Conservation (phyloP, 139 green algal genomes). For the Chlamydomonas incerta region DNA sequence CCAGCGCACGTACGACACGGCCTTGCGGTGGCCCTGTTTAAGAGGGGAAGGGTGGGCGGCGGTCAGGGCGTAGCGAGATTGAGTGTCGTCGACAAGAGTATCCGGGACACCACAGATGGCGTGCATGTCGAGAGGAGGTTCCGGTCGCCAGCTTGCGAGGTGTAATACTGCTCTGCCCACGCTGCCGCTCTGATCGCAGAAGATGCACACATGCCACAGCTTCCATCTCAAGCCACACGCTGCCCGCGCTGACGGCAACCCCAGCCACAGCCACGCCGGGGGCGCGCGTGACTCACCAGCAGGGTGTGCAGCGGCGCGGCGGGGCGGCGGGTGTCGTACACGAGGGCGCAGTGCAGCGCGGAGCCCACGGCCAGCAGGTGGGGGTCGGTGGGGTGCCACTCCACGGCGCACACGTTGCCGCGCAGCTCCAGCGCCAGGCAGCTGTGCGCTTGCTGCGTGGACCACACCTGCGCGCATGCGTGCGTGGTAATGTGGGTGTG, state of each 20-base stretch:
- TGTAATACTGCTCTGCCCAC: no score
- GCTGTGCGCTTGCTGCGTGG: conserved; percentile 2
- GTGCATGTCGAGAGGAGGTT: no score
- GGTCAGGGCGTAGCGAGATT: no score
- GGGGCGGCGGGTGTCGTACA: conserved; percentile 58
- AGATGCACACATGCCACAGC: no score
- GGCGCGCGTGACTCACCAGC: conserved; percentile 20
- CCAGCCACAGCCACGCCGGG: no score
- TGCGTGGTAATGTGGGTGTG: no score
- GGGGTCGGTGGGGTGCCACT: conserved; percentile 73
- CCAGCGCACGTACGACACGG: conserved; percentile 95
- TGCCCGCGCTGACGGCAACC: no score
- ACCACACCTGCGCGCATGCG: conserved; percentile 63
- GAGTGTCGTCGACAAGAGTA: no score
- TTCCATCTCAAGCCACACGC: not conserved
- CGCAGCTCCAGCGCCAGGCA: conserved; percentile 68
- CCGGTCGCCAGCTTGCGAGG: no score
- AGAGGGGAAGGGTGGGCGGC: no score
- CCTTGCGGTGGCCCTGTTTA: conserved; percentile 59
- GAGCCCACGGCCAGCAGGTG: conserved; percentile 88
- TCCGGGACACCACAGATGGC: no score
- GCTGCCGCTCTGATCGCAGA: no score
- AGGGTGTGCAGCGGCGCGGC: conserved; percentile 32
- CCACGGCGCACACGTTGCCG: conserved; percentile 92
- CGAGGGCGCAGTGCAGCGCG: conserved; percentile 67